Base-by-base conservation (phyloP, 345 rosid species). In the Acer negundo region DNA sequence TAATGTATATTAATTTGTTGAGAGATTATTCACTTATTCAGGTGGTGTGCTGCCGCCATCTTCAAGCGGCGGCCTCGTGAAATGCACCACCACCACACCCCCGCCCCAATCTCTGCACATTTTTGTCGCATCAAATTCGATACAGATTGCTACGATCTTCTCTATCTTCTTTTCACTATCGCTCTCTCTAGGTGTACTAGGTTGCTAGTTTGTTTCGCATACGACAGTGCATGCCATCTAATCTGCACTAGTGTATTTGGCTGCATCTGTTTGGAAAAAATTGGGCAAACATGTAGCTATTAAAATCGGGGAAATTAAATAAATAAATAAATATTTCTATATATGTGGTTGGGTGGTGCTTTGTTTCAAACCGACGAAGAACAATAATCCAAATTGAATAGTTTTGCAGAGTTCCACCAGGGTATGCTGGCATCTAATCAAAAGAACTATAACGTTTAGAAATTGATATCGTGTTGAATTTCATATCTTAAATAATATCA, bases 1-100 rank as follows among this genome's bases (percentile, higher is more conserved):
- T 20, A 69, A 69, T 46, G 6, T 67, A 10, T 35, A 7, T 20
- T 19, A 35, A 35, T 31, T 35, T 12, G 20, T 56, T 31, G 75
- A 56, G 46, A 42, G 49, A 26, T 26, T 47, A 24, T 47, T 28
- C 62, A 20, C 22, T 26, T 47, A 24, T 47, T 28, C 62, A 20
- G 35, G 17, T 75, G 72, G 5, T 19, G 28, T 1, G 46, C n/a
- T 64, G 77, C 63, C 77, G 77, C 77, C 62, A 74, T 70, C 77
- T 74, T 47, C 16, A 47, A 63, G 62, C 71, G 10, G 72, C 31
- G 72, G 38, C 64, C 78, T 75, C 78, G 72, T 35, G 72, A 75
- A 66, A 47, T n/a, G 17, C 19, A 63, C 35, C 69, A 26, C 69
- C 69, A 62, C 64, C 75, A 11, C 62, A 44, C 10, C 65, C 78